These are phyloP conservation scores for Claviceps fusiformis DNA, from an alignment of 2,329 filamentous ascomycete species.

Conservation along the genomic window DNA sequence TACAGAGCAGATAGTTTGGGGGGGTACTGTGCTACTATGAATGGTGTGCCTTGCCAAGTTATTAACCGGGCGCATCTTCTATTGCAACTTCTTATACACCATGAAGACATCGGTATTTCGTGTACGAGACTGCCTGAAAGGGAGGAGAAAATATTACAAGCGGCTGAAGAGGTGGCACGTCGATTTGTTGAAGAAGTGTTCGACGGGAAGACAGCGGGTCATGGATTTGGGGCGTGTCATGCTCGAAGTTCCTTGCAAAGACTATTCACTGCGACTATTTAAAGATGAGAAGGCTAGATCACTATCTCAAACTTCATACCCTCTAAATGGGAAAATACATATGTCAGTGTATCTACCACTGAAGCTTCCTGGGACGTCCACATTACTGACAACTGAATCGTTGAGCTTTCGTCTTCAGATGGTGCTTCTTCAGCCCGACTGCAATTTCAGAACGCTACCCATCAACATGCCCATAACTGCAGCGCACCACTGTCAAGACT, in stretches of 20 bases:
- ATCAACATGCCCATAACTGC: no score
- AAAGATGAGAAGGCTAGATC: neutral
- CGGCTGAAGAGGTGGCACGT: slow-evolving; percentile 50
- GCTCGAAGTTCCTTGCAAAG: slow-evolving; percentile 4
- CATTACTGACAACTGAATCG: neutral
- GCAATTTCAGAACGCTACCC: no score
- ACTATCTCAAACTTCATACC: neutral
- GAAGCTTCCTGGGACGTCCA: neutral
- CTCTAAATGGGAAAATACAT: neutral
- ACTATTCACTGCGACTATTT: neutral
- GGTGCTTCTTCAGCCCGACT: neutral
- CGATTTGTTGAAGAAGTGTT: slow-evolving; percentile 33
- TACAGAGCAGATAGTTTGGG: slow-evolving; percentile 74
- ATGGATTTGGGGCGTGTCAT: slow-evolving; percentile 7
- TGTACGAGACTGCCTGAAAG: slow-evolving; percentile 53
- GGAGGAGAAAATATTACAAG: slow-evolving; percentile 53
- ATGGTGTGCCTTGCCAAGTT: slow-evolving; percentile 61
- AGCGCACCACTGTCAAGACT: no score
- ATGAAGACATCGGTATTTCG: slow-evolving; percentile 61
- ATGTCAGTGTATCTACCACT: neutral
- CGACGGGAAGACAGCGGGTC: neutral
- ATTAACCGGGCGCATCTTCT: slow-evolving; percentile 66
- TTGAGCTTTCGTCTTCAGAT: neutral
- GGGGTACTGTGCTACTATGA: slow-evolving; percentile 71
- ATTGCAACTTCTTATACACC: slow-evolving; percentile 50